phyloP scores from a whole-genome alignment of 2,329 filamentous ascomycete species.

The Neoscytalidium dimidiatum region DNA sequence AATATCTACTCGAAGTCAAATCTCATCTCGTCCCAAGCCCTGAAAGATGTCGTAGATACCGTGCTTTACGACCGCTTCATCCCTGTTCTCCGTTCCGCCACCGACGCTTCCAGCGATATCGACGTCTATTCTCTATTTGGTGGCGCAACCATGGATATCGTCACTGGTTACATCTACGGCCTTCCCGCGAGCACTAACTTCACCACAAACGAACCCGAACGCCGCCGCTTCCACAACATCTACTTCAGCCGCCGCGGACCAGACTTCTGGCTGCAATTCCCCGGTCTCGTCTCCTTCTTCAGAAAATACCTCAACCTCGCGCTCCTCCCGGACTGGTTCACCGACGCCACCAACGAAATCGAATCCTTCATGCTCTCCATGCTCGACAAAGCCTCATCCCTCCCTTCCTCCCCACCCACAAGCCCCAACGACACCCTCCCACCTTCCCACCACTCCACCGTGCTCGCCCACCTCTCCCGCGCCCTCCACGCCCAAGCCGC shows the following conservation, averaged over 20 bases:
- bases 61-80: conserved; percentile 62
- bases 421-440: too few species aligned
- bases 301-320: not conserved
- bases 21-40: conserved; percentile 59
- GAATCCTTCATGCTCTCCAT: not conserved
- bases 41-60: conserved; percentile 56
- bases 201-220: not conserved
- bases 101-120: conserved; percentile 8
- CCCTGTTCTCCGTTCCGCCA: conserved; percentile 46
- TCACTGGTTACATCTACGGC: conserved; percentile 71
- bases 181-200: conserved; percentile 31
- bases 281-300: not conserved
- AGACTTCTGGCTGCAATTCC: conserved; percentile 2
- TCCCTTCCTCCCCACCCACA: too few species aligned
- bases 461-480: not conserved
- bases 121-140: conserved; percentile 47
- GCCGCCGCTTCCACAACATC: not conserved
- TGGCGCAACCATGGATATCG: conserved; percentile 70
- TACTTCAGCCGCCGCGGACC: conserved; percentile 4
- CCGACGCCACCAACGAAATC: not conserved
- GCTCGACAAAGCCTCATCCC: not conserved
- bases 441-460: not conserved
- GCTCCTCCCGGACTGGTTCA: not conserved
- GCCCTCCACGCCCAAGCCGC: not conserved
- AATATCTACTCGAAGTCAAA: conserved; percentile 76